These are phyloP conservation scores for Globisporangium paddicum DNA, from an alignment of 352 stramenopile genomes.

Conservation along the genomic window DNA sequence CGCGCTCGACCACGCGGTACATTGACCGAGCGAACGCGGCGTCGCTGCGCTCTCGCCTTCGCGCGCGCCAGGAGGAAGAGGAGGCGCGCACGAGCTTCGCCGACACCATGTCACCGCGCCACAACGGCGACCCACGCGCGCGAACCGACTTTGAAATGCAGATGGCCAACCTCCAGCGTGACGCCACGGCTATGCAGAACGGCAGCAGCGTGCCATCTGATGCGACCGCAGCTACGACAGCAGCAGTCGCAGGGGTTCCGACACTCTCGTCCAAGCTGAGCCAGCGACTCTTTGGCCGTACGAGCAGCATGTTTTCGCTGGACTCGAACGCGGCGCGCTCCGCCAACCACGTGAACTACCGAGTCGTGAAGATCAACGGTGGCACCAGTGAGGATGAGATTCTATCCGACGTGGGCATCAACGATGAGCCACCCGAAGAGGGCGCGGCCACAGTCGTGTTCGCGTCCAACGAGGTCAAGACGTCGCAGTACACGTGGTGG, in stretches of 20 bases:
- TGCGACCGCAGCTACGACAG: slow-evolving; percentile 4
- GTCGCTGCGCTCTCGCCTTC: slow-evolving; percentile 48
- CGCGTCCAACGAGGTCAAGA: slow-evolving; percentile 77
- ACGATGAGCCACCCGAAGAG: background rate
- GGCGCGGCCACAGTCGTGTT: slow-evolving; percentile 34
- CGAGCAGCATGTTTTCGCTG: slow-evolving; percentile 56
- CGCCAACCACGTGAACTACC: slow-evolving; percentile 42
- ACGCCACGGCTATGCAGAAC: slow-evolving; percentile 2
- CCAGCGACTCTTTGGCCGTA: slow-evolving; percentile 24
- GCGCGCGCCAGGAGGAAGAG: slow-evolving; percentile 48
- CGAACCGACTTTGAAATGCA: slow-evolving; percentile 56
- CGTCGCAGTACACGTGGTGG: slow-evolving; percentile 88
- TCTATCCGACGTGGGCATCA: slow-evolving; percentile 12
- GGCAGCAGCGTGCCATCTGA: slow-evolving; percentile 2
- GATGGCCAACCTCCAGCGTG: slow-evolving; percentile 22
- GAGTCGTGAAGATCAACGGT: slow-evolving; percentile 72
- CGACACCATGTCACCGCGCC: slow-evolving; percentile 25
- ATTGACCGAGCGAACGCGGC: slow-evolving; percentile 68
- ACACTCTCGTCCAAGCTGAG: slow-evolving; percentile 31
- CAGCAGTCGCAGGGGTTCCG: background rate
- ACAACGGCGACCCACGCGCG: slow-evolving; percentile 9
- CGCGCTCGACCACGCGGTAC: slow-evolving; percentile 67
- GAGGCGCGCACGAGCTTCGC: slow-evolving; percentile 27
- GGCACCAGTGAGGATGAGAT: slow-evolving; percentile 14
- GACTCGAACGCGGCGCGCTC: slow-evolving; percentile 31